Percentiles rank a stretch among this genome's conserved stretches.
phyloP scores from a whole-genome alignment of 2,329 filamentous ascomycete species.

The Ascochyta pisi region DNA sequence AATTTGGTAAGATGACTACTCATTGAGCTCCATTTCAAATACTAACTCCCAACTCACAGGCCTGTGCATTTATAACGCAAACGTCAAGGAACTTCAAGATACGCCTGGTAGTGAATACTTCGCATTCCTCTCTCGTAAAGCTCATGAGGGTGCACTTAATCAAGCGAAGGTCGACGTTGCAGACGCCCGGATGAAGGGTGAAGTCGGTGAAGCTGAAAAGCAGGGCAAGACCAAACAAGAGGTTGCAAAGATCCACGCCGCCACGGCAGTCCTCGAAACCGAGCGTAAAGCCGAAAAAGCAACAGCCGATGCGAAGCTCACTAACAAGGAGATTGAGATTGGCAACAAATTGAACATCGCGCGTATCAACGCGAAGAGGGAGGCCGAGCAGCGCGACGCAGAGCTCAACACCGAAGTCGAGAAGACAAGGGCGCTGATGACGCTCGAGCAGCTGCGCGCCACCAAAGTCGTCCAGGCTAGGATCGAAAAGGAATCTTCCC shows the following conservation, averaged over 20 bases:
- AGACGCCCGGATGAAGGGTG: constrained; percentile 67
- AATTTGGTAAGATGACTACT: constrained; percentile 65
- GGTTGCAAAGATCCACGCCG: constrained; percentile 85
- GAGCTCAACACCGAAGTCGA: constrained; percentile 82
- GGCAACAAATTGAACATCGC: constrained; percentile 77
- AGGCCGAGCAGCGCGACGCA: constrained; percentile 77
- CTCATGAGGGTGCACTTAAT: constrained; percentile 83
- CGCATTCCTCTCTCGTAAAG: constrained; percentile 79
- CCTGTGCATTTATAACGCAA: constrained; percentile 65
- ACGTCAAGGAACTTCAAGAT: constrained; percentile 87
- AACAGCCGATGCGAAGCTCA: constrained; percentile 76
- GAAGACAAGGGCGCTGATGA: constrained; percentile 76
- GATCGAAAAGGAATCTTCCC: constrained; percentile 70
- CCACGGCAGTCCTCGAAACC: constrained; percentile 84
- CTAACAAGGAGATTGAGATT: constrained; percentile 74
- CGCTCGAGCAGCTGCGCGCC: constrained; percentile 80
- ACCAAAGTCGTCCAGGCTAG: constrained; percentile 79
- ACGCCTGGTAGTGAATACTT: constrained; percentile 85
- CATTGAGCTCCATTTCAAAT: background rate
- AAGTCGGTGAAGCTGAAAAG: constrained; percentile 78
- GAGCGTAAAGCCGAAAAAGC: constrained; percentile 84
- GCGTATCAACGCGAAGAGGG: constrained; percentile 74
- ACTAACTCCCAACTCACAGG: background rate
- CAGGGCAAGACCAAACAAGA: constrained; percentile 83
- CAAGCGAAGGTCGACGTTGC: constrained; percentile 72